phyloP scores from a whole-genome alignment of 1,284 basidiomycete species.

The Apiotrichum veenhuisii region DNA sequence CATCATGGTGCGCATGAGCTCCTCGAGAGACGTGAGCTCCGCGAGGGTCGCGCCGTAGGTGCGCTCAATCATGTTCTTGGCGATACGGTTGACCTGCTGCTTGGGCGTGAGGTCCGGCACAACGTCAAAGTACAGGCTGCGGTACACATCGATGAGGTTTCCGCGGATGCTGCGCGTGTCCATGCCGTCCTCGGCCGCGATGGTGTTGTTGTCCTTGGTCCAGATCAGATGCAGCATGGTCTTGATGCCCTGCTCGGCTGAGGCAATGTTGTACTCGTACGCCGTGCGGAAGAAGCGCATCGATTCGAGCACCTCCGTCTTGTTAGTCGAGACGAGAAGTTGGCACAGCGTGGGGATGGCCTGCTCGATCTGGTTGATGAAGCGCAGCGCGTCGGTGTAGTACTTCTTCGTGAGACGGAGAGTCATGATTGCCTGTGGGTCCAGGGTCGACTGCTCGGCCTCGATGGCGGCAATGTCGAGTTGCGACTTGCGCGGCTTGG shows the following conservation, averaged over 20 bases:
- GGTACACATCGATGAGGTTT: slow-evolving; percentile 85
- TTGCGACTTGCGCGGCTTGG: slow-evolving; percentile 61
- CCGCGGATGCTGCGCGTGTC: slow-evolving; percentile 85
- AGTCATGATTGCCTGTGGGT: slow-evolving; percentile 61
- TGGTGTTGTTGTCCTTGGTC: slow-evolving; percentile 84
- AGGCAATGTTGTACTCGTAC: slow-evolving; percentile 75
- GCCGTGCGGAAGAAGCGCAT: slow-evolving; percentile 92
- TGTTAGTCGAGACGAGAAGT: slow-evolving; percentile 83
- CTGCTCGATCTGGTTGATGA: slow-evolving; percentile 76
- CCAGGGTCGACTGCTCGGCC: slow-evolving; percentile 64
- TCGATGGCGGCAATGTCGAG: slow-evolving; percentile 57
- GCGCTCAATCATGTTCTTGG: slow-evolving; percentile 97
- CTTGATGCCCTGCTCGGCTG: slow-evolving; percentile 74
- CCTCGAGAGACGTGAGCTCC: slow-evolving; percentile 91
- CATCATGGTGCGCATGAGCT: slow-evolving; percentile 95
- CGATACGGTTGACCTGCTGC: slow-evolving; percentile 84
- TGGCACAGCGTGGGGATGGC: slow-evolving; percentile 72
- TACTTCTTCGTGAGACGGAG: slow-evolving; percentile 81
- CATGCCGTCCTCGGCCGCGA: slow-evolving; percentile 58
- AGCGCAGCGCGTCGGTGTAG: slow-evolving; percentile 78
- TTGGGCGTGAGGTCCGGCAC: slow-evolving; percentile 64
- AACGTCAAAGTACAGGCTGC: slow-evolving; percentile 82
- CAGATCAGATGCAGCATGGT: slow-evolving; percentile 98
- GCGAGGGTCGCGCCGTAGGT: slow-evolving; percentile 90
- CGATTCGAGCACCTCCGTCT: slow-evolving; percentile 87